Evolutionary conservation across 2,329 filamentous ascomycete species (phyloP).

Genomic region (Pestalotiopsis sp.): DNA sequence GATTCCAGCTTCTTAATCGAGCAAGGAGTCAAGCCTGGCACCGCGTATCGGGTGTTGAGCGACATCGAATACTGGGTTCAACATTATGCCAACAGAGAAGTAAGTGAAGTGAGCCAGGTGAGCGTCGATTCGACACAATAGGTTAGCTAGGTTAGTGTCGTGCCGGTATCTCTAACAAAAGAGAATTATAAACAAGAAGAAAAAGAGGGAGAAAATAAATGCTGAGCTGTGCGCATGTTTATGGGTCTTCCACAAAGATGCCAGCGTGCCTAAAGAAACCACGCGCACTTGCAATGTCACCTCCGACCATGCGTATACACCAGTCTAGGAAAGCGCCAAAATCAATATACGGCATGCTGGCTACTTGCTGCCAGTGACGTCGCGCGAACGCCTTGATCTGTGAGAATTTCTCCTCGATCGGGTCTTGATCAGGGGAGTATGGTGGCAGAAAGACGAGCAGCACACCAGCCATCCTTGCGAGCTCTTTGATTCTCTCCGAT

Average conservation of each 20-base stretch:
- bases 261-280: background rate
- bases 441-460: conserved; percentile 1
- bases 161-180: no score
- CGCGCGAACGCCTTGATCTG: background rate
- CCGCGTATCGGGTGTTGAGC: background rate
- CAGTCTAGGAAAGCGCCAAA: background rate
- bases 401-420: background rate
- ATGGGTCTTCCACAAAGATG: background rate
- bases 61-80: background rate
- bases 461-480: background rate
- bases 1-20: background rate
- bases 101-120: background rate
- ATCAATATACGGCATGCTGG: background rate
- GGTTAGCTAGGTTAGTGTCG: background rate
- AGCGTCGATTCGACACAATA: background rate
- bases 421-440: background rate
- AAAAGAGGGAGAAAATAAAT: no score
- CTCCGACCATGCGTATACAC: background rate
- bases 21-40: background rate
- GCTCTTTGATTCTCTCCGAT: conserved; percentile 13
- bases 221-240: background rate
- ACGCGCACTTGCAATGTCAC: background rate
- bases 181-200: no score
- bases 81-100: background rate
- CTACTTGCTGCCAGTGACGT: background rate